phyloP scores from a whole-genome alignment of 2,329 filamentous ascomycete genomes.

The Colletotrichum costaricense region DNA sequence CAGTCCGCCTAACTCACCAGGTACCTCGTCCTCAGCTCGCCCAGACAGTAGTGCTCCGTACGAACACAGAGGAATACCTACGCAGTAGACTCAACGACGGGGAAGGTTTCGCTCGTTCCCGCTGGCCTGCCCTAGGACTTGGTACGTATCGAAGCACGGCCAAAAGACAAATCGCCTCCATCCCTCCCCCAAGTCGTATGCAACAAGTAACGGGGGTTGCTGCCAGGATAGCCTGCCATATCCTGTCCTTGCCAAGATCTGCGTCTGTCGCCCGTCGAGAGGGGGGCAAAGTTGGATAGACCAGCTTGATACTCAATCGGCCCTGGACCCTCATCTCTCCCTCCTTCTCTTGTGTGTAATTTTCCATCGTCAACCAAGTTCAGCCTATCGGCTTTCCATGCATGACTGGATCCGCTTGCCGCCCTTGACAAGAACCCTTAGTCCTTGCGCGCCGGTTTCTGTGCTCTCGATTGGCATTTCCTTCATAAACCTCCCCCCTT shows the following conservation, averaged over 20 bases:
- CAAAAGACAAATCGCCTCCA: conserved; percentile 29
- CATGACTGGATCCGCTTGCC: conserved; percentile 30
- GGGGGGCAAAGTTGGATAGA: conserved; percentile 6
- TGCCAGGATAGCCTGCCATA: conserved; percentile 28
- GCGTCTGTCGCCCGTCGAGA: conserved; percentile 9
- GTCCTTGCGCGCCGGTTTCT: conserved; percentile 19
- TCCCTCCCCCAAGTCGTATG: conserved; percentile 17
- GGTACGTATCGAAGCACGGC: conserved; percentile 28
- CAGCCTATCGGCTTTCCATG: conserved; percentile 15
- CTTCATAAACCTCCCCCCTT: conserved; percentile 29
- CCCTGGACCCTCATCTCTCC: conserved; percentile 12
- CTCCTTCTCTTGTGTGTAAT: conserved; percentile 23
- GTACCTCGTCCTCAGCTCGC: neutral
- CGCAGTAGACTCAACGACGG: neutral
- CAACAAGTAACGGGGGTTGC: conserved; percentile 14
- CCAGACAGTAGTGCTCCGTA: neutral
- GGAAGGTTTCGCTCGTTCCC: conserved; percentile 21
- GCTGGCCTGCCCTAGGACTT: neutral
- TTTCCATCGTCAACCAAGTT: conserved; percentile 28
- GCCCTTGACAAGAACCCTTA: conserved; percentile 31
- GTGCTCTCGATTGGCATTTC: conserved; percentile 4
- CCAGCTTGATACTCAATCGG: neutral
- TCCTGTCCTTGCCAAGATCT: conserved; percentile 21
- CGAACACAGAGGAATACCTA: no score
- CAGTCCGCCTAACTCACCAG: conserved; percentile 8